Percentiles rank a stretch among this genome's conserved stretches.
Evolutionary conservation across 2,329 filamentous ascomycete genomes (phyloP).

Genomic region (Sclerotiophoma versabilis): DNA sequence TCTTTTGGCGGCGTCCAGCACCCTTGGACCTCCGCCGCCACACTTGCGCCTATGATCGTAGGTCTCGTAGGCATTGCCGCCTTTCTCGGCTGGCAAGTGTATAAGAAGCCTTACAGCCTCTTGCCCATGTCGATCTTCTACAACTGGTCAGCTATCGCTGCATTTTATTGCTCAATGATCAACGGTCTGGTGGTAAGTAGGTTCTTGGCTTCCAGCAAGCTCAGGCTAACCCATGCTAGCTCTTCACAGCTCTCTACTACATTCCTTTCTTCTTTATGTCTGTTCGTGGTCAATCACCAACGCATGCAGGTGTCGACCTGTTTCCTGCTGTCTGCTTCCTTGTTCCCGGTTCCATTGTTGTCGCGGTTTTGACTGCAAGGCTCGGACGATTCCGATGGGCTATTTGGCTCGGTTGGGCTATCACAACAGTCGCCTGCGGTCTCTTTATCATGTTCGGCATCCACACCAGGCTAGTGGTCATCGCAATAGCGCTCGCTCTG

Average conservation of each 20-base stretch:
- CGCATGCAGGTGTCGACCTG: slow-evolving; percentile 49
- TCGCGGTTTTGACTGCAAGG: slow-evolving; percentile 33
- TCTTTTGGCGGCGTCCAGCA: slow-evolving; percentile 53
- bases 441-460: slow-evolving; percentile 49
- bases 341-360: slow-evolving; percentile 36
- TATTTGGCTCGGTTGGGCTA: slow-evolving; percentile 52
- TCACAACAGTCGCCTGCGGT: slow-evolving; percentile 48
- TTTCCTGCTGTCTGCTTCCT: slow-evolving; percentile 47
- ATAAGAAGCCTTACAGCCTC: slow-evolving; percentile 45
- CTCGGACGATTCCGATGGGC: slow-evolving; percentile 50
- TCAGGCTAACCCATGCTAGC: slow-evolving; percentile 31
- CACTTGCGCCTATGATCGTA: slow-evolving; percentile 49
- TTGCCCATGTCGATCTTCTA: slow-evolving; percentile 50
- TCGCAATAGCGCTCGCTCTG: slow-evolving; percentile 49
- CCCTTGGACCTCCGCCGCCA: slow-evolving; percentile 50
- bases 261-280: slow-evolving; percentile 52
- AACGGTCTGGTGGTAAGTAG: slow-evolving; percentile 54
- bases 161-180: slow-evolving; percentile 52
- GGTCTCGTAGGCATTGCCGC: slow-evolving; percentile 43
- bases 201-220: background rate
- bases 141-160: slow-evolving; percentile 43
- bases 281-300: slow-evolving; percentile 43
- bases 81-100: slow-evolving; percentile 48
- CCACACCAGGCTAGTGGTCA: slow-evolving; percentile 44
- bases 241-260: slow-evolving; percentile 54